A percentile compares a stretch with the other conserved stretches of the same genome.
phyloP scores from a whole-genome alignment of 202 grass and related monocot species.

The Eragrostis tef region DNA sequence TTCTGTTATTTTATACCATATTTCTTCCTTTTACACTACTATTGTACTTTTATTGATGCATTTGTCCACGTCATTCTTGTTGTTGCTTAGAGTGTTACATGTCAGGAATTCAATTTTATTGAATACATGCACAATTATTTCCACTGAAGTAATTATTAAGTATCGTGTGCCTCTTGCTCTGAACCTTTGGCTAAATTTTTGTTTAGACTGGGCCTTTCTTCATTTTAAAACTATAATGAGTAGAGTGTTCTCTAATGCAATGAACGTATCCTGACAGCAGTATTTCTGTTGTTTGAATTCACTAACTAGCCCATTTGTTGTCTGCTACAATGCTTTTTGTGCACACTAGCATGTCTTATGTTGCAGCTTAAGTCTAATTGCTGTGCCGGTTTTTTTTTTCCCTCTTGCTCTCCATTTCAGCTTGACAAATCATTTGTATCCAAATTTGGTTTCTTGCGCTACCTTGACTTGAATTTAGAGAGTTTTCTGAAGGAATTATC shows the following conservation, averaged over 20 bases:
- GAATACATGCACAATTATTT: too few relatives aligned
- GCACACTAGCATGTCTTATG: background rate
- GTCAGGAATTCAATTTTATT: too few relatives aligned
- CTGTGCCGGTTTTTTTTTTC: background rate
- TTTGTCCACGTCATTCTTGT: background rate
- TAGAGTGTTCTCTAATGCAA: background rate
- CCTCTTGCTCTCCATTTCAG: constrained; percentile 4
- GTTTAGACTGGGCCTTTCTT: background rate
- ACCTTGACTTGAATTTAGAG: background rate
- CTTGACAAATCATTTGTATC: background rate
- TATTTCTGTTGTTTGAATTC: background rate
- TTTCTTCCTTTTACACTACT: background rate
- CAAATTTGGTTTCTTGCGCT: constrained; percentile 8
- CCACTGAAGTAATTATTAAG: background rate
- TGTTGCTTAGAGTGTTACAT: background rate
- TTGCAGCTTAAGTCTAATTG: background rate
- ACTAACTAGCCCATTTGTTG: background rate
- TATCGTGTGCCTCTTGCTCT: background rate
- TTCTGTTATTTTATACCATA: background rate
- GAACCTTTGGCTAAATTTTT: background rate
- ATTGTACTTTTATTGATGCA: background rate
- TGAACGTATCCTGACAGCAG: background rate
- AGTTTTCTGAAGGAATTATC: background rate
- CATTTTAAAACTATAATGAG: background rate
- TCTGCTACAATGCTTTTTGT: background rate